A percentile compares a stretch with the other conserved stretches of the same genome.
These are phyloP conservation scores for Neurospora sp. DNA, from an alignment of 495 filamentous ascomycete genomes.

Conservation along the genomic window DNA sequence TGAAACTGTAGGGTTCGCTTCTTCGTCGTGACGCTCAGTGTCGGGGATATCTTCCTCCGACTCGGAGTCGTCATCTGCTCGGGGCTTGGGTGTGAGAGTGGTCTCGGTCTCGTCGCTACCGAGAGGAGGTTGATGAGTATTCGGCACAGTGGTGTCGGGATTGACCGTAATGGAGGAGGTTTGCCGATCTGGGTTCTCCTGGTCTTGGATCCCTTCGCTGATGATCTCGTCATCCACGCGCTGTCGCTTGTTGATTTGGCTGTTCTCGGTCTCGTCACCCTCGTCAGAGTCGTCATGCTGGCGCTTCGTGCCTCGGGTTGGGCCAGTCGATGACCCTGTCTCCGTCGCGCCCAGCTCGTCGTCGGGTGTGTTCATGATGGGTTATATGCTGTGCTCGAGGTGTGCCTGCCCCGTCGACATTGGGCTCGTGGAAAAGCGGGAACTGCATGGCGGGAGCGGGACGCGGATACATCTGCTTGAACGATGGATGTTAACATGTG, in stretches of 20 bases:
- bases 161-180: neutral
- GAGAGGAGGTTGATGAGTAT: neutral
- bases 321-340: neutral
- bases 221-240: neutral
- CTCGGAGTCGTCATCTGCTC: neutral
- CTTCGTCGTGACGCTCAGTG: neutral
- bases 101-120: neutral
- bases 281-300: neutral
- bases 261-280: neutral
- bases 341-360: neutral
- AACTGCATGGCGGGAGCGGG: neutral
- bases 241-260: neutral
- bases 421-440: neutral
- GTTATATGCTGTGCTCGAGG: neutral
- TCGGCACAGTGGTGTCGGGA: neutral
- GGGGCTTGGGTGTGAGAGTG: neutral
- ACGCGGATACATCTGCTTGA: neutral
- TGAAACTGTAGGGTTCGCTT: neutral
- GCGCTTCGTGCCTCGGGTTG: neutral
- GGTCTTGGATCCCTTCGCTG: neutral
- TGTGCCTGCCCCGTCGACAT: neutral
- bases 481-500: neutral
- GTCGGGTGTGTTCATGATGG: neutral
- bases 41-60: rapidly evolving
- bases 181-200: neutral